phyloP scores from a whole-genome alignment of 495 filamentous ascomycete genomes.

The Penicillium longicatenatum region DNA sequence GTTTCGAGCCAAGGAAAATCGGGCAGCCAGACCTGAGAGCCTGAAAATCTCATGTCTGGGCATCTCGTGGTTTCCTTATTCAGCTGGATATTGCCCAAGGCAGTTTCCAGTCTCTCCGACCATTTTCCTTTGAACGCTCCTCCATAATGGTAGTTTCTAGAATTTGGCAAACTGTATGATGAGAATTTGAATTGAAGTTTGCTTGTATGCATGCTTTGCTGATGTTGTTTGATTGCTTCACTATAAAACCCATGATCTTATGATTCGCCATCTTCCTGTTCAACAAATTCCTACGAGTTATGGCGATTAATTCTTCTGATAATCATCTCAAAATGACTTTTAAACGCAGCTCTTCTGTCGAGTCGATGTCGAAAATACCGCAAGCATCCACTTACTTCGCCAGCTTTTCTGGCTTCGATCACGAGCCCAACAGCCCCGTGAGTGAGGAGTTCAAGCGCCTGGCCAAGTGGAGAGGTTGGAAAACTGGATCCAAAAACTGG shows the following conservation, averaged over 20 bases:
- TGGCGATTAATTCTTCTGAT: background rate
- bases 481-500: slow-evolving; percentile 19
- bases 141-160: too few relatives aligned
- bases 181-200: background rate
- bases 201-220: background rate
- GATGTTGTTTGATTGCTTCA: background rate
- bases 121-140: too few relatives aligned
- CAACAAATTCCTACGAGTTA: background rate
- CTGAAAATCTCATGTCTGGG: too few relatives aligned
- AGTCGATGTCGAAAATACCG: background rate
- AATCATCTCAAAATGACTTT: background rate
- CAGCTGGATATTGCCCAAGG: background rate
- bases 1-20: background rate
- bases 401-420: slow-evolving; percentile 1
- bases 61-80: background rate
- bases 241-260: background rate
- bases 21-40: background rate
- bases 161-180: too few relatives aligned
- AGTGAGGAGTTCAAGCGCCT: slow-evolving; percentile 27
- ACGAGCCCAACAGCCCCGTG: slow-evolving; percentile 8
- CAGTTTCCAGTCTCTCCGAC: background rate
- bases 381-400: background rate
- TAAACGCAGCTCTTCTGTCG: background rate
- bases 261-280: background rate
- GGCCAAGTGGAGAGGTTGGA: slow-evolving; percentile 22